Evolutionary conservation across 2,329 filamentous ascomycete genomes (phyloP).

Genomic region (Paraphoma chrysanthemicola): DNA sequence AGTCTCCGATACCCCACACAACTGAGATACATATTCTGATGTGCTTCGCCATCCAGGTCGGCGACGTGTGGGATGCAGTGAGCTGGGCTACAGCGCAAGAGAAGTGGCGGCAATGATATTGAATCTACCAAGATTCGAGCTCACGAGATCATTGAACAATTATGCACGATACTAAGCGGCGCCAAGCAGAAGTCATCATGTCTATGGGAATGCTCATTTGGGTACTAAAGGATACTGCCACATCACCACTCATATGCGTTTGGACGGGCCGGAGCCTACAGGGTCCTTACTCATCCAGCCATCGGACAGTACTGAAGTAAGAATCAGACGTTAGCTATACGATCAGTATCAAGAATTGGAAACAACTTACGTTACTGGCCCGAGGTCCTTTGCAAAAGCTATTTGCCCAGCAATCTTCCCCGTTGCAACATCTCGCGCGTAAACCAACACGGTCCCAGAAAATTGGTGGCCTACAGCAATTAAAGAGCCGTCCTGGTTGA

Average conservation of each 20-base stretch:
- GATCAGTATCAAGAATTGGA: conserved; percentile 1
- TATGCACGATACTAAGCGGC: too few species aligned
- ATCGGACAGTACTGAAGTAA: not conserved
- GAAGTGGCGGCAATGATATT: conserved; percentile 49
- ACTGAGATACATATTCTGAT: too few species aligned
- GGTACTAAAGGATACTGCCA: not conserved
- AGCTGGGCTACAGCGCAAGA: conserved; percentile 71
- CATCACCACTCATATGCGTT: too few species aligned
- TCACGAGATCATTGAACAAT: too few species aligned
- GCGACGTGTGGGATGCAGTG: conserved; percentile 79
- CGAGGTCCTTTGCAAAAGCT: conserved; percentile 29
- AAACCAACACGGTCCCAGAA: conserved; percentile 66
- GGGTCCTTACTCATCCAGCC: not conserved
- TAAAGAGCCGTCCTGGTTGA: conserved; percentile 69
- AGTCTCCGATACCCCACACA: not conserved
- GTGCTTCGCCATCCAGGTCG: conserved; percentile 44
- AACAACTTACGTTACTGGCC: conserved; percentile 32
- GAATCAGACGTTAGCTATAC: not conserved
- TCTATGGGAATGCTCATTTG: not conserved
- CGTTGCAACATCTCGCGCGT: conserved; percentile 64
- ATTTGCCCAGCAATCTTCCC: conserved; percentile 64
- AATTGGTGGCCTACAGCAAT: conserved; percentile 72
- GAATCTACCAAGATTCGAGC: not conserved
- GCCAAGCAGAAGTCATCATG: too few species aligned
- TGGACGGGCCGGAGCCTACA: not conserved